These are phyloP conservation scores for Crataegus laevigata DNA, from an alignment of 306 rosid species.

Conservation along the genomic window DNA sequence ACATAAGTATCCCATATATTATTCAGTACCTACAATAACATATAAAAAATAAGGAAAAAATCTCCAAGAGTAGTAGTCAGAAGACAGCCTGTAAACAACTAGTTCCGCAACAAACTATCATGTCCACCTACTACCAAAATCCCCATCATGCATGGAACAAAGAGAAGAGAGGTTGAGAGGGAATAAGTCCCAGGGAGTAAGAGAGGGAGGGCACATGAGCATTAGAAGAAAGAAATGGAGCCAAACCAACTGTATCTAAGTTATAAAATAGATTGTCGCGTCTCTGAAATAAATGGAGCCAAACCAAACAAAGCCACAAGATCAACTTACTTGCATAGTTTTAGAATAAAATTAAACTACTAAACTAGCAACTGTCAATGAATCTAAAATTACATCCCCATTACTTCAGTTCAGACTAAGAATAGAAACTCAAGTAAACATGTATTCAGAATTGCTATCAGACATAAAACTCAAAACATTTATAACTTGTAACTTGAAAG, in stretches of 20 bases:
- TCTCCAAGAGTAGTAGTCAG: background rate
- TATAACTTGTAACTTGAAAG: background rate
- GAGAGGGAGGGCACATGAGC: background rate
- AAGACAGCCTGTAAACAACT: background rate
- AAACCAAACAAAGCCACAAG: background rate
- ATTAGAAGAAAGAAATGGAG: background rate
- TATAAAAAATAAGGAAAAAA: background rate
- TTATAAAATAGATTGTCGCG: background rate
- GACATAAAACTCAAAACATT: background rate
- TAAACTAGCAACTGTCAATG: background rate
- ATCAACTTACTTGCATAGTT: background rate
- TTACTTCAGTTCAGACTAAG: background rate
- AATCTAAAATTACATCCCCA: background rate
- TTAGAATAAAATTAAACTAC: background rate
- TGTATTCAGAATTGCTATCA: background rate
- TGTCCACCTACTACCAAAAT: background rate
- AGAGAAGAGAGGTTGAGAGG: background rate
- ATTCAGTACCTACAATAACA: background rate
- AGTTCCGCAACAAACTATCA: background rate
- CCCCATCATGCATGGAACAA: background rate
- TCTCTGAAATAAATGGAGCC: background rate
- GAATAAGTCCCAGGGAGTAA: background rate
- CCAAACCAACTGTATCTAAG: background rate
- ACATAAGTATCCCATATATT: background rate
- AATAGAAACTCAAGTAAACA: background rate